These are phyloP conservation scores for Candida tammaniensis DNA, from an alignment of 805 yeast species.

Conservation along the genomic window DNA sequence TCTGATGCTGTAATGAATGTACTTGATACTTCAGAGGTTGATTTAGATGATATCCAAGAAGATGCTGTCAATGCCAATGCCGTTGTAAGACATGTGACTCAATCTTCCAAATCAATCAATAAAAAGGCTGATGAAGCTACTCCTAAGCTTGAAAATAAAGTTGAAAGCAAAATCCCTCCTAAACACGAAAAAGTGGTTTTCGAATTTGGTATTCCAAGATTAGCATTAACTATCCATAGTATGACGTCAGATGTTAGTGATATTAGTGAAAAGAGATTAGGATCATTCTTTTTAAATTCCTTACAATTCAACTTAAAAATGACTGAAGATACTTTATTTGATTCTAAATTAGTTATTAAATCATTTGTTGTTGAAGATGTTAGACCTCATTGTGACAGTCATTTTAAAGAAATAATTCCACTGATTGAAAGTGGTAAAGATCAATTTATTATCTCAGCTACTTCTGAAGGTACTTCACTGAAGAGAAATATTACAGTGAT, in stretches of 20 bases:
- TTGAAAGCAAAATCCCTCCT: constrained; percentile 5
- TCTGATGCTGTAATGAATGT: constrained; percentile 55
- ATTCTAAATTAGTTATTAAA: constrained; percentile 59
- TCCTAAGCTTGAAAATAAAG: constrained; percentile 1
- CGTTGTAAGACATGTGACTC: constrained; percentile 26
- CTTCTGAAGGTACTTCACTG: constrained; percentile 39
- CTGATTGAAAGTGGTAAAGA: constrained; percentile 55
- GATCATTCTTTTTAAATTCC: constrained; percentile 51
- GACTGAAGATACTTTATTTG: constrained; percentile 52
- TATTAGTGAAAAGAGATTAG: constrained; percentile 33
- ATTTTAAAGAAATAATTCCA: constrained; percentile 81
- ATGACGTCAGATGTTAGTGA: constrained; percentile 38
- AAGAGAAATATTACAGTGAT: constrained; percentile 45
- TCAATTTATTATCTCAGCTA: constrained; percentile 64
- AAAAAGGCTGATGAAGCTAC: background rate
- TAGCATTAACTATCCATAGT: constrained; percentile 61
- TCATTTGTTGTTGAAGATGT: constrained; percentile 80
- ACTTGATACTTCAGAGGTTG: constrained; percentile 41
- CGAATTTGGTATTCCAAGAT: constrained; percentile 56
- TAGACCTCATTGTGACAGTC: constrained; percentile 58
- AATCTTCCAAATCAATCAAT: background rate
- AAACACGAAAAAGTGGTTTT: constrained; percentile 43
- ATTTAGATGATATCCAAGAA: constrained; percentile 48
- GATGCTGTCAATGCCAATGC: constrained; percentile 69
- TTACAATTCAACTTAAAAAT: constrained; percentile 50